Base-by-base conservation (phyloP, 73 alveolate genomes). In the Breviolum minutum region DNA sequence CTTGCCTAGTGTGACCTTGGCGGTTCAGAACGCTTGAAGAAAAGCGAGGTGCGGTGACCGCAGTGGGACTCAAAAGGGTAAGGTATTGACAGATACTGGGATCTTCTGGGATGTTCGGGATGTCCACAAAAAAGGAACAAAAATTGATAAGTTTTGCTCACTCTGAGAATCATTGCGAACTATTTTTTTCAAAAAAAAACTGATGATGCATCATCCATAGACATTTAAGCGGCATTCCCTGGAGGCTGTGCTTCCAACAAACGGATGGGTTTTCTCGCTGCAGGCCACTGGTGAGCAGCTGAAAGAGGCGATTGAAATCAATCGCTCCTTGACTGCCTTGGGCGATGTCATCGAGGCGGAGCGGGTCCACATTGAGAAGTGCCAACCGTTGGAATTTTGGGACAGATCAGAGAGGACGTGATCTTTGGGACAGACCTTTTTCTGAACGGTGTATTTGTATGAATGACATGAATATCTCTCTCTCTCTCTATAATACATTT, bases 331-430 rank as follows among this genome's bases (percentile, higher is more conserved):
- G 40, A 80, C 99, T 20, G 99, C 99, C 63, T 63, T 95, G 69
- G 99, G 99, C 54, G 99, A 95, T 30, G 99, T 95, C 73, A 95
- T 95, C 69, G 94, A 83, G 90, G 99, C 87, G 76, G n/a, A n/a
- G n/a, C n/a, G n/a, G n/a, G n/a, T n/a, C n/a, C n/a, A 20, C 19
- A 26, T 10, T 10, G 9, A 16, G 82, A 40, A 40, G 54, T 40
- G 54, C 54, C n/a, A n/a, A n/a, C n/a, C 5, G 54, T 3, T 40
- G 54, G 54, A 40, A 40, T 40, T 40, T 40, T 40, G 54, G 54
- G 54, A 40, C n/a, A n/a, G n/a, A 40, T 40, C 54, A 2, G 54
- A 40, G 54, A 40, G 54, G n/a, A n/a, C n/a, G n/a, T n/a, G n/a
- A n/a, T n/a, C n/a, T 40, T 40, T 40, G 54, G 54, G 54, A 40